Evolutionary conservation across 2,329 filamentous ascomycete species (phyloP).

Genomic region (Microcyclosporella mali): DNA sequence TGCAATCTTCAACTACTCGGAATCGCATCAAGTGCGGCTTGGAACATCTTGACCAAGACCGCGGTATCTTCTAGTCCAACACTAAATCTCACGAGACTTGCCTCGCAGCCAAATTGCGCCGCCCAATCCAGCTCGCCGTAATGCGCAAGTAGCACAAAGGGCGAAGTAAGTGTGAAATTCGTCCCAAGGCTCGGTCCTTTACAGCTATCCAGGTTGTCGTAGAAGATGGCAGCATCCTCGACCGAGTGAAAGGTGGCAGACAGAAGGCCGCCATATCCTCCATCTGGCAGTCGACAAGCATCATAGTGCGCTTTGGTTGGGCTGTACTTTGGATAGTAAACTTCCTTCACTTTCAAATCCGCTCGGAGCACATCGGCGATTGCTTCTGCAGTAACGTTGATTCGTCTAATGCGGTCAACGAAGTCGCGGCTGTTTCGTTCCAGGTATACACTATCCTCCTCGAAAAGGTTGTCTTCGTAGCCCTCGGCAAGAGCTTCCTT

Average conservation of each 20-base stretch:
- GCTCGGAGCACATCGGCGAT: constrained; percentile 66
- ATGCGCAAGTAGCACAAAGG: constrained; percentile 87
- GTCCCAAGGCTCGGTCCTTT: constrained; percentile 95
- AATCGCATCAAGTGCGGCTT: constrained; percentile 60
- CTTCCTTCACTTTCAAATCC: constrained; percentile 61
- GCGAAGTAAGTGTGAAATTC: constrained; percentile 87
- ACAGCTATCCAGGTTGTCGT: constrained; percentile 75
- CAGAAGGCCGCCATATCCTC: constrained; percentile 80
- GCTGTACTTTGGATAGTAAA: constrained; percentile 83
- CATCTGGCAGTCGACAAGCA: constrained; percentile 59
- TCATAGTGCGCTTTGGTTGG: constrained; percentile 70
- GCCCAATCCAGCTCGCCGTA: constrained; percentile 92
- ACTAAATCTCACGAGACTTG: constrained; percentile 75
- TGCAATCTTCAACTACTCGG: neutral
- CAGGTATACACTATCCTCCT: constrained; percentile 88
- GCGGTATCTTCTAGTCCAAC: constrained; percentile 78
- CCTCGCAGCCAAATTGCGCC: constrained; percentile 70
- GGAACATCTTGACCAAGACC: constrained; percentile 59
- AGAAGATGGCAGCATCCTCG: constrained; percentile 71
- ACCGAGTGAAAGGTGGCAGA: constrained; percentile 72
- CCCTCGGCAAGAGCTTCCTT: constrained; percentile 58
- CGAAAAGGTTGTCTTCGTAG: constrained; percentile 89
- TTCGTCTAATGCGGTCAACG: constrained; percentile 69
- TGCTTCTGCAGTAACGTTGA: constrained; percentile 78
- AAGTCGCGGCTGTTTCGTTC: constrained; percentile 96